These are phyloP conservation scores for Dendrobium huoshanense DNA, from an alignment of 106 monocot genomes.

Conservation along the genomic window DNA sequence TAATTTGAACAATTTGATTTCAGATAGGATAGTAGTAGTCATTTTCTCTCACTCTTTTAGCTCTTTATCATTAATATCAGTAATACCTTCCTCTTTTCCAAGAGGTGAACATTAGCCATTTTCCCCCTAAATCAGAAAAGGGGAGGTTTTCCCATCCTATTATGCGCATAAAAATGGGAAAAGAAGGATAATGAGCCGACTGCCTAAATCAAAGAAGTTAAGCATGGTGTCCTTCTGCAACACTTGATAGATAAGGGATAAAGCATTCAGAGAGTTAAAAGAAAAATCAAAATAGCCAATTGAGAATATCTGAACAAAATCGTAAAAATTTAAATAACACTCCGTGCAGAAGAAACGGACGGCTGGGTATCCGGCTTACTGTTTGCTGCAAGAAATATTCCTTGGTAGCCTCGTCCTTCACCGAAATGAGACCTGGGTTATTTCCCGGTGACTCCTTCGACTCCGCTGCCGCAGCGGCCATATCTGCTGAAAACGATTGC, in stretches of 20 bases:
- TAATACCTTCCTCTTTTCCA: background rate
- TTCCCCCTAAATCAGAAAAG: too few relatives aligned
- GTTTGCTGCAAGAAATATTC: constrained; percentile 96
- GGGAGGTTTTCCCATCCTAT: background rate
- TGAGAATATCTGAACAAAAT: background rate
- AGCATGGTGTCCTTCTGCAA: background rate
- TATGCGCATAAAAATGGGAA: background rate
- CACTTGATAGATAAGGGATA: background rate
- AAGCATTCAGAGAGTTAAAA: background rate
- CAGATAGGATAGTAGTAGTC: background rate
- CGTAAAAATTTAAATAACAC: background rate
- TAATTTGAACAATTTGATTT: too few relatives aligned
- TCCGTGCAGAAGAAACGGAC: background rate
- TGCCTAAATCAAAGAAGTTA: background rate
- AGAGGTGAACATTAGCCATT: background rate
- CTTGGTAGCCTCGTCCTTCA: constrained; percentile 74
- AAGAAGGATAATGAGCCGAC: background rate
- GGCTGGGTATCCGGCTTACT: constrained; percentile 18
- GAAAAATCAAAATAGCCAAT: background rate
- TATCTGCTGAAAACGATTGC: constrained; percentile 19
- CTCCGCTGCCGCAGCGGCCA: constrained; percentile 40
- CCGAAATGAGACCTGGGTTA: constrained; percentile 75
- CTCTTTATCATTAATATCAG: background rate
- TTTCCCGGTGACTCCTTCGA: constrained; percentile 68
- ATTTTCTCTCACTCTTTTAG: background rate